Conservation (phyloP, 2,329 filamentous ascomycete genomes). For the Sordariomycetes sp. region DNA sequence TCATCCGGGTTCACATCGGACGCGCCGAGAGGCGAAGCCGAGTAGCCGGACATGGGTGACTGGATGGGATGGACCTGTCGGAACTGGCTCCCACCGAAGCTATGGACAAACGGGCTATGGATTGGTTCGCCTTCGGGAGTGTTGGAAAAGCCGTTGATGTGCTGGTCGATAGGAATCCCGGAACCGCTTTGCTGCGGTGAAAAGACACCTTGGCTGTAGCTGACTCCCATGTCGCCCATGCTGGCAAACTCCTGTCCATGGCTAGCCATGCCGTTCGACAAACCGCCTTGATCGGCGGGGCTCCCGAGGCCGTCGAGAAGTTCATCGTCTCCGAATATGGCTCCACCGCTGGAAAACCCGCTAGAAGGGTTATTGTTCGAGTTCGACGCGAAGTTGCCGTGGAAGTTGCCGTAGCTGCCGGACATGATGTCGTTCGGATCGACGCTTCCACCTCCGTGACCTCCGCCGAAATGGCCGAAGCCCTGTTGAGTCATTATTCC, state of each 20-base stretch:
- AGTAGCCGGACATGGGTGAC: constrained; percentile 22
- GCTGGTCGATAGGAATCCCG: constrained; percentile 48
- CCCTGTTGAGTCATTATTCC: constrained; percentile 20
- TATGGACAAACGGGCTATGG: constrained; percentile 74
- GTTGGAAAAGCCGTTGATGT: constrained; percentile 73
- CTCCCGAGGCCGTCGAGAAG: constrained; percentile 60
- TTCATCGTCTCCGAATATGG: constrained; percentile 78
- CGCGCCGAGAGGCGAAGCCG: constrained; percentile 23
- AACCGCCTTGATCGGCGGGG: constrained; percentile 33
- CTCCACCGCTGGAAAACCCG: constrained; percentile 65
- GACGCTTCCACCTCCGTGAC: constrained; percentile 46
- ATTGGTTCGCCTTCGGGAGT: constrained; percentile 88
- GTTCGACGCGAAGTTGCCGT: constrained; percentile 40
- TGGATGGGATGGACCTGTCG: constrained; percentile 42
- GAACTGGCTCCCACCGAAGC: constrained; percentile 68
- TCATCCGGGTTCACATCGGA: constrained; percentile 29
- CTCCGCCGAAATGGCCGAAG: constrained; percentile 41
- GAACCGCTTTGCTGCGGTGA: constrained; percentile 39
- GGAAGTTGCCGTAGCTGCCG: constrained; percentile 45
- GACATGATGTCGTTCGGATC: constrained; percentile 78
- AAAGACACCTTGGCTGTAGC: constrained; percentile 40
- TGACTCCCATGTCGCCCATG: constrained; percentile 43
- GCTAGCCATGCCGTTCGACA: constrained; percentile 33
- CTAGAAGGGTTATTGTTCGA: constrained; percentile 42
- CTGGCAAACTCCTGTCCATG: constrained; percentile 43